A percentile compares a stretch with the other conserved stretches of the same genome.
Conservation (phyloP, 257 asterid species). For the Nicotiana noctiflora region DNA sequence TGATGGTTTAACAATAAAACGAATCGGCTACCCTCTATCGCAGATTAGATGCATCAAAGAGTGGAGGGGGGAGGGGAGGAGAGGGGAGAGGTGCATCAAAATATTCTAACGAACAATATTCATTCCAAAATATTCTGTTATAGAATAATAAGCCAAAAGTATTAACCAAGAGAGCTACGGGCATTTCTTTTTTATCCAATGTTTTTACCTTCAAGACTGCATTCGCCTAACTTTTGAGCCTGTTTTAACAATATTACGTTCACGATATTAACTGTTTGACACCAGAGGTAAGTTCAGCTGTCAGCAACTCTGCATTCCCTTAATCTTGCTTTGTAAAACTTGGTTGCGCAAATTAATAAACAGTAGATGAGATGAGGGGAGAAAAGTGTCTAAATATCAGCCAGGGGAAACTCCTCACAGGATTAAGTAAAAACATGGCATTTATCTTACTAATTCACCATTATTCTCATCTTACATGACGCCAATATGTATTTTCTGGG, state of each 20-base stretch:
- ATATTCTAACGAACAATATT: not conserved
- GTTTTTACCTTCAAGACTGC: not conserved
- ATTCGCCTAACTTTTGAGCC: not conserved
- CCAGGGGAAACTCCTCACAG: not conserved
- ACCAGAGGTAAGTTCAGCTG: not conserved
- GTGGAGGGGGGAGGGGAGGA: no score
- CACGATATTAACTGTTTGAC: not conserved
- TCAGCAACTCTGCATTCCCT: not conserved
- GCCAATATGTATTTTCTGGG: not conserved
- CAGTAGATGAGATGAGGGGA: not conserved
- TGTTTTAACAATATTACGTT: not conserved
- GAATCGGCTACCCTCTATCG: not conserved
- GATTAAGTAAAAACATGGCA: not conserved
- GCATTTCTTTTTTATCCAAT: not conserved
- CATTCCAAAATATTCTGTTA: not conserved
- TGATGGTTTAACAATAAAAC: not conserved
- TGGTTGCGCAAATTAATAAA: not conserved
- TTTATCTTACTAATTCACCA: not conserved
- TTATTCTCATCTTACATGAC: not conserved
- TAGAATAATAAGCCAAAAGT: not conserved
- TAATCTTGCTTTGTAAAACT: not conserved
- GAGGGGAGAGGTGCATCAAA: no score
- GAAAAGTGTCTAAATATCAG: not conserved
- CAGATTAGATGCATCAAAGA: not conserved
- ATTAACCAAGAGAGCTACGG: not conserved